Evolutionary conservation across 1,284 basidiomycete species (phyloP), one percentile per base, ranked within the genome.

Genomic region (Ustanciosporium gigantosporum): DNA sequence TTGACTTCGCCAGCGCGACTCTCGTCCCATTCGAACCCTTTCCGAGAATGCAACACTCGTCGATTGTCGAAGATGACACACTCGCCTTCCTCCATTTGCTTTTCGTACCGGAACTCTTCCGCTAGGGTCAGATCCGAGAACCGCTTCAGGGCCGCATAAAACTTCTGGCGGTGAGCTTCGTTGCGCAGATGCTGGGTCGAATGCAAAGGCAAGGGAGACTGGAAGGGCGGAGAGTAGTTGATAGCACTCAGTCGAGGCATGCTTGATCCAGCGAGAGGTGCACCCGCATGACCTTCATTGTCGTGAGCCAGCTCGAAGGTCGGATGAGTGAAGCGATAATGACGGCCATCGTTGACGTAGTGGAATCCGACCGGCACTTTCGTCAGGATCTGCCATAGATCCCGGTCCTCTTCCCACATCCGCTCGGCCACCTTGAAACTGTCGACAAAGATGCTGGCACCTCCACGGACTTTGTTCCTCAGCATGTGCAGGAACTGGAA

Each of bases 141-240:
- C 9, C 79, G 76, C 4, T 77, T 68, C 3, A 95, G 81, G 1
- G 90, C 89, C 5, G 35, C 31, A 45, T 62, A 72, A 52, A 76
- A 76, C 19, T 35, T 29, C 20, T 46, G 44, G 16, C 64, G 45
- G 41, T 64, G 41, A n/a, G 46, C 44, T 17, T 25, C 24, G 0
- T 49, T 48, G 11, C 46, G 31, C 5, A 55, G 34, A 9, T 51
- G 45, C 40, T 48, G 56, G 7, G 59, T 51, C 4, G 68, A 52
- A 20, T 66, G 69, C 23, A 79, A 57, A 2, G 77, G 70, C 7
- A 79, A 40, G 0, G 89, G 89, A 0, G 88, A 90, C 80, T 96
- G 92, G 83, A 97, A 98, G 0, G 93, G 94, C 0, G 94, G 94
- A 4, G 89, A 88, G 79, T 95, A 97, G 79, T 93, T 95, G 74